phyloP scores from a whole-genome alignment of 2,329 filamentous ascomycete genomes.

The Fusarium illudens region DNA sequence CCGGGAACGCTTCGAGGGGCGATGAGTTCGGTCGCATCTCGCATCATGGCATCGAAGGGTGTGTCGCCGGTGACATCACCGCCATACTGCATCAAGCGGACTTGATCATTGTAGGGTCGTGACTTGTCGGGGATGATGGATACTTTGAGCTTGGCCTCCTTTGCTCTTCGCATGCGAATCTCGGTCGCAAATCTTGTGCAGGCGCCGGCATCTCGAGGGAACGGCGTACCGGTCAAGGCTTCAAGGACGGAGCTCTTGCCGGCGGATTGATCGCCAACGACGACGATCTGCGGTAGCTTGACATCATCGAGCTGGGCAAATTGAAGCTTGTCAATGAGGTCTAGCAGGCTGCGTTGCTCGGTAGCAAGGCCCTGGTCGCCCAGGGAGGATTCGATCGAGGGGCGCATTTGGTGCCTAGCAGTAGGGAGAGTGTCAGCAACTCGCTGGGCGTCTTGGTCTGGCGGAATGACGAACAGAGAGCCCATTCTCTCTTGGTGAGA shows the following conservation, averaged over 20 bases:
- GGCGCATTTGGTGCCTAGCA: conserved; percentile 47
- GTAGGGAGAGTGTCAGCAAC: conserved; percentile 37
- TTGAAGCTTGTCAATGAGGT: conserved; percentile 65
- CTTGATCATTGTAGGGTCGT: conserved; percentile 57
- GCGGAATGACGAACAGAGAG: conserved; percentile 40
- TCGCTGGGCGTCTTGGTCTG: conserved; percentile 29
- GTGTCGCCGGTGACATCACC: conserved; percentile 55
- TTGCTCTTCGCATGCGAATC: conserved; percentile 61
- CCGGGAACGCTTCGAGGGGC: conserved; percentile 60
- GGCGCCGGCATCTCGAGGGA: conserved; percentile 66
- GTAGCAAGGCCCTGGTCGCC: conserved; percentile 59
- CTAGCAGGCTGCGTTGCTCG: conserved; percentile 65
- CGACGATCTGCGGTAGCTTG: conserved; percentile 68
- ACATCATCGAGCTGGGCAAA: conserved; percentile 61
- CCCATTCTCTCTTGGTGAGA: conserved; percentile 37
- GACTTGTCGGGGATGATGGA: conserved; percentile 64
- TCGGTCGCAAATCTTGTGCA: conserved; percentile 71
- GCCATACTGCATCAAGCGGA: conserved; percentile 57
- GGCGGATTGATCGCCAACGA: conserved; percentile 70
- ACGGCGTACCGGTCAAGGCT: conserved; percentile 68
- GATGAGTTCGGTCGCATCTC: conserved; percentile 60
- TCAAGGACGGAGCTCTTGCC: conserved; percentile 72
- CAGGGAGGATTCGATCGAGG: conserved; percentile 58
- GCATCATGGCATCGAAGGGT: conserved; percentile 61
- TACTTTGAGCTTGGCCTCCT: conserved; percentile 56